Evolutionary conservation across 192 early-diverging fungal species (phyloP).

Genomic region (Chytriomyces hyalinus): DNA sequence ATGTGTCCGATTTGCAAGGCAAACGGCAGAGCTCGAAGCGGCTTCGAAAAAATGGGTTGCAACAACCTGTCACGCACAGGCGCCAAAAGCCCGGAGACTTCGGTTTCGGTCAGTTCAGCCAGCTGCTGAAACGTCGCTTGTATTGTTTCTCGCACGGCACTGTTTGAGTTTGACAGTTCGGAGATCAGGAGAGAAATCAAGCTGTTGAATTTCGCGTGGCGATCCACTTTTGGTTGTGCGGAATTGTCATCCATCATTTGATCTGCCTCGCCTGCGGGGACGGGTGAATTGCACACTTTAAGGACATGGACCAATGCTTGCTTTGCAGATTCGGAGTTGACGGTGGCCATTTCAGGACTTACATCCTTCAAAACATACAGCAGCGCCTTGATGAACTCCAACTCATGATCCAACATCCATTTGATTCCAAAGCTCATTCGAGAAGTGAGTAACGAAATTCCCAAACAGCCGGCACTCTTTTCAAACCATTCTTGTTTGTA

Average conservation of each 20-base stretch:
- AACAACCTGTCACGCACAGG: conserved; percentile 86
- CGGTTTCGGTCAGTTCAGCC: conserved; percentile 75
- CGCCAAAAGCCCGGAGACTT: conserved; percentile 82
- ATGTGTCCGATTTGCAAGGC: conserved; percentile 98
- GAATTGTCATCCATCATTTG: background rate
- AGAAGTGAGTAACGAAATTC: conserved; percentile 82
- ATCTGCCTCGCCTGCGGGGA: conserved; percentile 15
- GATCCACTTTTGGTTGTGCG: conserved; percentile 17
- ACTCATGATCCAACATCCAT: conserved; percentile 93
- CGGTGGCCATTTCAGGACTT: conserved; percentile 75
- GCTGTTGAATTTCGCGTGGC: conserved; percentile 71
- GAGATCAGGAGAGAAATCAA: conserved; percentile 80
- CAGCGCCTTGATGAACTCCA: conserved; percentile 92
- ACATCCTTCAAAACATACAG: conserved; percentile 94
- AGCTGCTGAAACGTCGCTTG: conserved; percentile 82
- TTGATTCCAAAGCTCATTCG: conserved; percentile 82
- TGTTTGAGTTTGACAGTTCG: conserved; percentile 91
- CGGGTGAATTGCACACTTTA: conserved; percentile 59
- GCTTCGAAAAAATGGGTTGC: conserved; percentile 93
- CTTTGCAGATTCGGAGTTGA: conserved; percentile 75
- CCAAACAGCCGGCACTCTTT: conserved; percentile 88
- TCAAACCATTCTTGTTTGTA: conserved; percentile 87
- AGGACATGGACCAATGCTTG: conserved; percentile 76
- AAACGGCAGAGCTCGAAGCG: conserved; percentile 91
- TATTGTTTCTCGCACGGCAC: conserved; percentile 84